Evolutionary conservation across 345 rosid species (phyloP).

Genomic region (Nasturtium officinale): DNA sequence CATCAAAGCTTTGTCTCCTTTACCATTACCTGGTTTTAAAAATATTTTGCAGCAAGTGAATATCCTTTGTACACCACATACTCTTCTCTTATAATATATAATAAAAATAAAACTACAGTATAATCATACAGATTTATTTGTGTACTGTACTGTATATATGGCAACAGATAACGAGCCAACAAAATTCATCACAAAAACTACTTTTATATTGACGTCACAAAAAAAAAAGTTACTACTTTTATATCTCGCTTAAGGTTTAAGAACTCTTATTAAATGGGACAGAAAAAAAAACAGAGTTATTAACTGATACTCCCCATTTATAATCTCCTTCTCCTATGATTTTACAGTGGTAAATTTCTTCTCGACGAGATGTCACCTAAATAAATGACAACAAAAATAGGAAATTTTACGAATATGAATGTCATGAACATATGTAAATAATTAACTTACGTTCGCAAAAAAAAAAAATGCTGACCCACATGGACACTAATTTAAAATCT

Average conservation of each 20-base stretch:
- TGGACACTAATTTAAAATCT: not conserved
- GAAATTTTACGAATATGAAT: not conserved
- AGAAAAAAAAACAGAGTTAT: not conserved
- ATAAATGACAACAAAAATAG: constrained; percentile 2
- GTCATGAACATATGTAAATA: too few species aligned
- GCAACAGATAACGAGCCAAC: constrained; percentile 4
- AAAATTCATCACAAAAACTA: not conserved
- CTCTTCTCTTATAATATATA: not conserved
- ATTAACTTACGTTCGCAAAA: not conserved
- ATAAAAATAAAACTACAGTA: not conserved
- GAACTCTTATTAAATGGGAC: not conserved
- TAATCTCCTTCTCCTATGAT: not conserved
- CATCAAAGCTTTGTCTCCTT: constrained; percentile 46
- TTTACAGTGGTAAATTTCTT: not conserved
- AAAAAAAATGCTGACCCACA: constrained; percentile 21
- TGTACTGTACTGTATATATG: constrained; percentile 2
- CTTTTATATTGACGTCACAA: not conserved
- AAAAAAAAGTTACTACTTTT: too few species aligned
- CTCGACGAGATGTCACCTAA: not conserved
- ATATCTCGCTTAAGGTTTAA: too few species aligned
- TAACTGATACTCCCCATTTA: not conserved
- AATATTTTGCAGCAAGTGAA: constrained; percentile 31
- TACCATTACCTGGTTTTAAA: constrained; percentile 22
- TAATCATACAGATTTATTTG: constrained; percentile 11
- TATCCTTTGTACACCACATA: constrained; percentile 37